Conservation (phyloP, 768 basidiomycete species). For the Kwoniella dejecticola region DNA sequence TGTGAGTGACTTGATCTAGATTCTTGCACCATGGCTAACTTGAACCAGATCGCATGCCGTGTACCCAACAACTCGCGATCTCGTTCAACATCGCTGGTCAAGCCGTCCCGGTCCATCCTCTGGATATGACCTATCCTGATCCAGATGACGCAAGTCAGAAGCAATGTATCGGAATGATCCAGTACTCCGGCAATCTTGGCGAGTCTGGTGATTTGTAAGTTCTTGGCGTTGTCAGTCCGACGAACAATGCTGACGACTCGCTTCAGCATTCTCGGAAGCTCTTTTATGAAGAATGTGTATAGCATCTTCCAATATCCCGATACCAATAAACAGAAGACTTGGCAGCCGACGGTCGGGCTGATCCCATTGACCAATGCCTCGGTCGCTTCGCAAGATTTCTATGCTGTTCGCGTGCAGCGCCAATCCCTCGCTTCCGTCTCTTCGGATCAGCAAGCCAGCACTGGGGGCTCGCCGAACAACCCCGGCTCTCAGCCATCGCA, state of each 20-base stretch:
- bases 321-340: slow-evolving; percentile 25
- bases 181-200: slow-evolving; percentile 43
- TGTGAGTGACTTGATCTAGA: slow-evolving; percentile 48
- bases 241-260: neutral
- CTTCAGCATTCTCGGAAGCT: slow-evolving; percentile 47
- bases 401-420: slow-evolving; percentile 46
- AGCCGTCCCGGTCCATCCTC: slow-evolving; percentile 47
- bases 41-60: slow-evolving; percentile 50
- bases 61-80: slow-evolving; percentile 44
- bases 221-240: neutral
- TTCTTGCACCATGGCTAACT: too few species aligned
- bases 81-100: slow-evolving; percentile 47
- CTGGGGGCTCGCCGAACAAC: slow-evolving; percentile 23
- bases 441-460: slow-evolving; percentile 24
- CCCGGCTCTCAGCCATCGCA: slow-evolving; percentile 14
- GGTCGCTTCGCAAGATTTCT: slow-evolving; percentile 51
- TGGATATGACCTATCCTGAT: slow-evolving; percentile 51
- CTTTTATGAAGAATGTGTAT: slow-evolving; percentile 55
- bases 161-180: slow-evolving; percentile 52
- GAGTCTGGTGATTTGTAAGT: slow-evolving; percentile 48
- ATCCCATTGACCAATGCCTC: slow-evolving; percentile 51
- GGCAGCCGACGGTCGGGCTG: slow-evolving; percentile 51
- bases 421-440: slow-evolving; percentile 40
- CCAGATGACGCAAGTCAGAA: slow-evolving; percentile 42
- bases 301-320: slow-evolving; percentile 46